Base-by-base conservation (phyloP, 1,139 yeast species). In the Maudiozyma humilis region DNA sequence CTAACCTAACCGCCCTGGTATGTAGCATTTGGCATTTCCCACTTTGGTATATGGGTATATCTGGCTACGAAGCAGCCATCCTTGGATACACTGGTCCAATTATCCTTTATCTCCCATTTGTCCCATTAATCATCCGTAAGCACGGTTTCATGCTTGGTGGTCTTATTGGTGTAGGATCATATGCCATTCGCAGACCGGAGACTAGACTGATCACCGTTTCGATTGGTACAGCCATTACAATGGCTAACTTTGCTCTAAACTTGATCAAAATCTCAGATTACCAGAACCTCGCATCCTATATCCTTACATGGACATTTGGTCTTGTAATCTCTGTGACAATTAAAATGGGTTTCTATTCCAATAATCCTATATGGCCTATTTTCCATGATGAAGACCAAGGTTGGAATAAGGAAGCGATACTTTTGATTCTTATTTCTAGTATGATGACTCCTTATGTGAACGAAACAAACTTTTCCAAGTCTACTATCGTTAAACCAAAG, bases 11-110 rank as follows among this genome's bases (percentile, higher is more conserved):
- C 1, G 76, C 96, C 0, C 69, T 91, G 49, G 83, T 88, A 43
- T 73, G 93, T 47, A 78, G 93, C 58, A 81, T 91, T 41, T 91
- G 98, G 98, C 87, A 85, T 67, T 91, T 91, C 71, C 98, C 98
- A 15, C 71, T 91, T 49, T 91, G 98, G 98, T 78, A 83, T 60
- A 88, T 91, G 97, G 97, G 97, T 7, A 82, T 91, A 46, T 83
- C 95, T 2, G 98, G 98, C 3, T 88, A 84, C 61, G 98, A 91
- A 64, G 83, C 84, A 0, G 75, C 79, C 2, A 70, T 87, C 40
- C 60, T 79, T 3, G 67, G 79, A 20, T 70, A 82, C 36, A 49
- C 78, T 29, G 74, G 82, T 1, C 83, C 89, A 4, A 48, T 82
- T 14, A 38, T 87, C 2, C 67, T 87, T 35, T 60, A 65, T 3